Percentiles rank a stretch among this genome's conserved stretches.
These are phyloP conservation scores for Paramecium pentaurelia DNA, from an alignment of 73 alveolate species.

Conservation along the genomic window DNA sequence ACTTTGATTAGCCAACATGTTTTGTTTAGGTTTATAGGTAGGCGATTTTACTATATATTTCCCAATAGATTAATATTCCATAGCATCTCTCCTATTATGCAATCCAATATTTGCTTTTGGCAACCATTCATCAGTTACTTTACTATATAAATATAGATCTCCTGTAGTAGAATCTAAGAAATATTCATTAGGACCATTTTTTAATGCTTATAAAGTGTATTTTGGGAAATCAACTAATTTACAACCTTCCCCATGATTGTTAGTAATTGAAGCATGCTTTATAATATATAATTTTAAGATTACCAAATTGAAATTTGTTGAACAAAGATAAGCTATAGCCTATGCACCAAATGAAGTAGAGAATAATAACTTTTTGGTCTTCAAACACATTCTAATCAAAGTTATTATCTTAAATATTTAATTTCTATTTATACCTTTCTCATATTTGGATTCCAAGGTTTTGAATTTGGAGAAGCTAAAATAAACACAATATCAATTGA, in stretches of 20 bases:
- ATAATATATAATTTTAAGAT: not conserved
- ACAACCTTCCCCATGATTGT: conserved; percentile 57
- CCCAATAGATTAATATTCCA: conserved; percentile 55
- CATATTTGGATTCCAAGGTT: conserved; percentile 52
- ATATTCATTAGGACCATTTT: conserved; percentile 40
- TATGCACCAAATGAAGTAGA: conserved; percentile 48
- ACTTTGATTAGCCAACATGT: not conserved
- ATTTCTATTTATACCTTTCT: conserved; percentile 36
- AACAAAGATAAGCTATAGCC: conserved; percentile 49
- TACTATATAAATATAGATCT: conserved; percentile 35
- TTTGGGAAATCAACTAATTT: conserved; percentile 47
- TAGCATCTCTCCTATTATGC: conserved; percentile 55
- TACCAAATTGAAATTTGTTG: conserved; percentile 26
- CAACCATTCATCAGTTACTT: conserved; percentile 57
- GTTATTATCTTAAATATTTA: not conserved
- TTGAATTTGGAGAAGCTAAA: conserved; percentile 9
- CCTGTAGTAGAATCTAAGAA: conserved; percentile 59
- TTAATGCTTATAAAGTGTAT: conserved; percentile 3
- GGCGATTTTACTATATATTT: conserved; percentile 52
- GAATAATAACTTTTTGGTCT: conserved; percentile 50
- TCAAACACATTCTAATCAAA: conserved; percentile 53
- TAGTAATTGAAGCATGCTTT: conserved; percentile 16
- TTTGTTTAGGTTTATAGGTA: conserved; percentile 23
- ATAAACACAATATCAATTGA: conserved; percentile 56
- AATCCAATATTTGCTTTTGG: conserved; percentile 57